A percentile compares a stretch with the other conserved stretches of the same genome.
Evolutionary conservation across 257 asterid genomes (phyloP).

Genomic region (Cordia subcordata): DNA sequence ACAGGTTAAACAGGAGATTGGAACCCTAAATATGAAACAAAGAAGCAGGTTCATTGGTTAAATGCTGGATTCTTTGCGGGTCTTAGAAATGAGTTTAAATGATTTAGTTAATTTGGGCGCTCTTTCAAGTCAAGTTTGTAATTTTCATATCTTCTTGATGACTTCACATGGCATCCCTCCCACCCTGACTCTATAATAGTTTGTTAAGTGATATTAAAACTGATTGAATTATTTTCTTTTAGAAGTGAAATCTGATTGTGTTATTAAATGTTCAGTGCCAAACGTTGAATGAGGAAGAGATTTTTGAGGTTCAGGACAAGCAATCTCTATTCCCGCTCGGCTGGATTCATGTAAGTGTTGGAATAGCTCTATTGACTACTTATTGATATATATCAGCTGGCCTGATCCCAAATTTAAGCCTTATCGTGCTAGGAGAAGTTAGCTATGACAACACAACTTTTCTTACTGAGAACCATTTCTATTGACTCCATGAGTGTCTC

Average conservation of each 20-base stretch:
- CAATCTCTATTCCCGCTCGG: constrained; percentile 86
- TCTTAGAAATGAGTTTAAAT: no score
- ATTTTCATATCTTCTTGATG: no score
- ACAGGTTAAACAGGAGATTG: no score
- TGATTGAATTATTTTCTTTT: constrained; percentile 20
- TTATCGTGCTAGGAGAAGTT: not conserved
- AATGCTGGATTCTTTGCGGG: no score
- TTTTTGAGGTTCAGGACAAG: constrained; percentile 77
- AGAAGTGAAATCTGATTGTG: not conserved
- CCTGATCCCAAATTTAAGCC: not conserved
- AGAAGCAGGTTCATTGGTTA: no score
- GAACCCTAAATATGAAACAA: no score
- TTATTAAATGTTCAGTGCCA: constrained; percentile 52
- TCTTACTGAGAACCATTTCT: no score
- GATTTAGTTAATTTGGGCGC: no score
- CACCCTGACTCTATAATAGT: not conserved
- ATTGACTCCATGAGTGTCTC: no score
- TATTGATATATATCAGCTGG: constrained; percentile 2
- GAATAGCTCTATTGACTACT: constrained; percentile 12
- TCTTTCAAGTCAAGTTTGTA: no score
- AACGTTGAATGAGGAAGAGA: constrained; percentile 92
- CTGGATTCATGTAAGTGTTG: constrained; percentile 92
- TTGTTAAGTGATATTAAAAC: not conserved
- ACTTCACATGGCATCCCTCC: no score
- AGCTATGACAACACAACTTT: not conserved